phyloP scores from a whole-genome alignment of 1,284 basidiomycete species.

The Papiliotrema flavescens region DNA sequence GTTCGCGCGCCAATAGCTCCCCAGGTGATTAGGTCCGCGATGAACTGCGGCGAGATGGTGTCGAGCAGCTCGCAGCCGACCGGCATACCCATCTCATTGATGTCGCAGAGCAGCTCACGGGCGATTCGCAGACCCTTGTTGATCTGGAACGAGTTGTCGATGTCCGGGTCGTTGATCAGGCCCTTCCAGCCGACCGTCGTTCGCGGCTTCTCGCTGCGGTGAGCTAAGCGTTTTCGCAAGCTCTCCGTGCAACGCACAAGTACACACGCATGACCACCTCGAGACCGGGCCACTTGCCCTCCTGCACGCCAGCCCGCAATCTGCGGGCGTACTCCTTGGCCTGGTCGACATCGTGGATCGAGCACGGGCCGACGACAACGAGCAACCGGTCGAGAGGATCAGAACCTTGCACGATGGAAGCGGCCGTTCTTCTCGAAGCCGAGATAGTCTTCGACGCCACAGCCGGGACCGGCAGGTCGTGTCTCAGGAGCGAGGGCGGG shows the following conservation, averaged over 20 bases:
- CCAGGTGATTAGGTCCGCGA: constrained; percentile 77
- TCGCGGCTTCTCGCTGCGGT: constrained; percentile 56
- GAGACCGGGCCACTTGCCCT: constrained; percentile 74
- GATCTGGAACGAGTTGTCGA: constrained; percentile 91
- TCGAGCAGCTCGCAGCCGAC: constrained; percentile 91
- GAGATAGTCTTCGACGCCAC: constrained; percentile 62
- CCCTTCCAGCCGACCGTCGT: constrained; percentile 73
- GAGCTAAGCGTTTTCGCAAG: constrained; percentile 61
- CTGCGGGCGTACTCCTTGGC: constrained; percentile 79
- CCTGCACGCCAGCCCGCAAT: constrained; percentile 74
- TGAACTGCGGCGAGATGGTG: constrained; percentile 76
- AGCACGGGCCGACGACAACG: constrained; percentile 88
- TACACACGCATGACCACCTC: constrained; percentile 96
- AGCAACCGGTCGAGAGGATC: constrained; percentile 73
- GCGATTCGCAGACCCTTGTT: constrained; percentile 90
- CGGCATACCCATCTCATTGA: constrained; percentile 83
- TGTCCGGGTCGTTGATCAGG: constrained; percentile 67
- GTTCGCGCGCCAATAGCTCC: constrained; percentile 97
- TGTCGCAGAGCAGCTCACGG: constrained; percentile 81
- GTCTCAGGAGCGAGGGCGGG: constrained; percentile 80
- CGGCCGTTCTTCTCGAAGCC: constrained; percentile 69
- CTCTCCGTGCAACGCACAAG: too few species aligned
- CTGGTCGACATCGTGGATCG: constrained; percentile 80
- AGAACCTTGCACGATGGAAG: constrained; percentile 72
- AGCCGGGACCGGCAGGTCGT: constrained; percentile 63